Evolutionary conservation across 139 green algal species (phyloP).

Genomic region (Trebouxia sp.): DNA sequence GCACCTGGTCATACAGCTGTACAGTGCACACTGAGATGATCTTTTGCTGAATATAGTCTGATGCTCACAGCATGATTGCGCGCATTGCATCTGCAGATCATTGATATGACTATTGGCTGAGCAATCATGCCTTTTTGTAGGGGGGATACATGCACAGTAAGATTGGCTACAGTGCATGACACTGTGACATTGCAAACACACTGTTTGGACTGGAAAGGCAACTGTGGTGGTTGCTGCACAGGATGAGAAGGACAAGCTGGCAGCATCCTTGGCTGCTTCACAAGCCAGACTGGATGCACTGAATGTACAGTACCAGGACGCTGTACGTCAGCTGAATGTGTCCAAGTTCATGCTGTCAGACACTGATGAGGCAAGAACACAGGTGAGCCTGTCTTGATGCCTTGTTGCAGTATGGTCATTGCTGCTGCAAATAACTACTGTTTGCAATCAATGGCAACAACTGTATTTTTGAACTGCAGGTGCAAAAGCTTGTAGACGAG

Average conservation of each 20-base stretch:
- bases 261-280: background rate
- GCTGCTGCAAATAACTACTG: too few relatives aligned
- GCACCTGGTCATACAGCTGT: too few relatives aligned
- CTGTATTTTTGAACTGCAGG: background rate
- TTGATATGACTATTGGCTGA: too few relatives aligned
- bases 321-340: constrained; percentile 41
- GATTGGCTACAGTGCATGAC: too few relatives aligned
- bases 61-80: too few relatives aligned
- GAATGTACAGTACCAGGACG: constrained; percentile 39
- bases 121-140: too few relatives aligned
- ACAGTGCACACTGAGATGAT: too few relatives aligned
- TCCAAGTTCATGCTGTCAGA: constrained; percentile 47
- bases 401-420: background rate
- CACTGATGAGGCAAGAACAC: constrained; percentile 8
- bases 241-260: constrained; percentile 31
- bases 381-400: constrained; percentile 14
- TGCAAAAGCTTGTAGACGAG: background rate
- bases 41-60: too few relatives aligned
- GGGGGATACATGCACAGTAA: too few relatives aligned
- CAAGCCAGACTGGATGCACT: constrained; percentile 15
- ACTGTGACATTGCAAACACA: too few relatives aligned
- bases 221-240: background rate
- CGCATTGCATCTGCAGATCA: too few relatives aligned
- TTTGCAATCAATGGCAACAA: background rate
- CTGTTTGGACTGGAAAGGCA: background rate